Evolutionary conservation across 192 early-diverging fungal genomes (phyloP).

Genomic region (Coemansia sp.): DNA sequence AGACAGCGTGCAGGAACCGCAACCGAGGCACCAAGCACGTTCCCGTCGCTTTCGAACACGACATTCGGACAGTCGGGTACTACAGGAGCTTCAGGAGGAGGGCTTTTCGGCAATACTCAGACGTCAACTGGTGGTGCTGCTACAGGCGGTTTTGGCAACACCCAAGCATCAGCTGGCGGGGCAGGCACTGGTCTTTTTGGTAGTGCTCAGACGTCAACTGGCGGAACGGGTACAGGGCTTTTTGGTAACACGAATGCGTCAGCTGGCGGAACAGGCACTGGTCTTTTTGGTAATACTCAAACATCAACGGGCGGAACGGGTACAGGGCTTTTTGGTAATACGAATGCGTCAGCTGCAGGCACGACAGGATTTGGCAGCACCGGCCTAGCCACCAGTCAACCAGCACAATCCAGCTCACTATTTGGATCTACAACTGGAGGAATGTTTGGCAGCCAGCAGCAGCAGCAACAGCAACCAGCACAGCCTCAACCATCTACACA

Average conservation of each 20-base stretch:
- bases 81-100: background rate
- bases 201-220: background rate
- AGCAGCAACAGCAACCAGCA: background rate
- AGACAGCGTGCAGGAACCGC: conserved; percentile 33
- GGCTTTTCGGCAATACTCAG: conserved; percentile 15
- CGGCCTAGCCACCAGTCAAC: background rate
- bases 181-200: conserved; percentile 11
- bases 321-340: conserved; percentile 26
- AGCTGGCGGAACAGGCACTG: background rate
- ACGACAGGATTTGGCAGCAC: conserved; percentile 18
- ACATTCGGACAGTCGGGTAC: conserved; percentile 15
- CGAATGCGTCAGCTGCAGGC: conserved; percentile 2
- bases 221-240: background rate
- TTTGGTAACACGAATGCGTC: background rate
- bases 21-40: conserved; percentile 12
- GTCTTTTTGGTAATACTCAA: conserved; percentile 21
- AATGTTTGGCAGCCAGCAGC: conserved; percentile 23
- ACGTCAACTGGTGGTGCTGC: background rate
- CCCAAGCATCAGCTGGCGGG: background rate
- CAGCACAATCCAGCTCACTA: conserved; percentile 18
- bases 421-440: conserved; percentile 21
- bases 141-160: conserved; percentile 18
- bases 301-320: background rate
- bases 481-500: conserved; percentile 41
- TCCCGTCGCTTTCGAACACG: background rate